Conservation (phyloP, 2,329 filamentous ascomycete genomes). For the Calonectria crousiana region DNA sequence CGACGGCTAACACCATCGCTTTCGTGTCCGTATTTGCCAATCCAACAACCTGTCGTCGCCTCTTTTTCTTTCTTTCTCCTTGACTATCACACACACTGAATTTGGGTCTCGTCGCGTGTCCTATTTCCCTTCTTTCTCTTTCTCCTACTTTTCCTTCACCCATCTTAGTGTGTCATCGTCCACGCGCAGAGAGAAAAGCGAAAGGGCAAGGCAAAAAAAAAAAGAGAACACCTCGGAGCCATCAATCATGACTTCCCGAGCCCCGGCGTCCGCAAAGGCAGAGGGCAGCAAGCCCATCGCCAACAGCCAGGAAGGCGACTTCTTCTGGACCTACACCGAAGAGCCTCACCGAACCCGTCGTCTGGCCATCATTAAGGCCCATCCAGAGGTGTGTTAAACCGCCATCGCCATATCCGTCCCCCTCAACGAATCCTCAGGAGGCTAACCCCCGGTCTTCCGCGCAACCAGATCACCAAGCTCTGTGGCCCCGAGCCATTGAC, state of each 20-base stretch:
- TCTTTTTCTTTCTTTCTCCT: neutral
- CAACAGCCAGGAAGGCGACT: slow-evolving; percentile 59
- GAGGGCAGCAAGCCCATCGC: slow-evolving; percentile 38
- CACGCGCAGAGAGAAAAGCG: neutral
- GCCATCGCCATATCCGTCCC: slow-evolving; percentile 4
- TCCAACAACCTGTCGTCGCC: neutral
- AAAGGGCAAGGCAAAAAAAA: neutral
- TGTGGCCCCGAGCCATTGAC: slow-evolving; percentile 96
- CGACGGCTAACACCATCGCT: slow-evolving; percentile 15
- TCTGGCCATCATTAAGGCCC: slow-evolving; percentile 96
- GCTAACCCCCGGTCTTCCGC: slow-evolving; percentile 23
- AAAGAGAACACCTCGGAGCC: neutral
- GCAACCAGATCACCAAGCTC: slow-evolving; percentile 86
- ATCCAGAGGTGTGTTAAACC: slow-evolving; percentile 79
- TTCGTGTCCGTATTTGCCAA: slow-evolving; percentile 17
- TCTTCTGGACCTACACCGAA: slow-evolving; percentile 99
- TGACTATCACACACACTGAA: neutral
- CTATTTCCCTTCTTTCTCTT: neutral
- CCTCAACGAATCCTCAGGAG: neutral
- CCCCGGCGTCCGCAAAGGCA: slow-evolving; percentile 51
- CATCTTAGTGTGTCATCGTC: neutral
- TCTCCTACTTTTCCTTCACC: neutral
- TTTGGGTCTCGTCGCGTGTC: slow-evolving; percentile 3
- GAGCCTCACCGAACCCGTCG: slow-evolving; percentile 94
- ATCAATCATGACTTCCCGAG: slow-evolving; percentile 44